Conservation (phyloP, 768 basidiomycete genomes). For the Podaxis mareebaensis region DNA sequence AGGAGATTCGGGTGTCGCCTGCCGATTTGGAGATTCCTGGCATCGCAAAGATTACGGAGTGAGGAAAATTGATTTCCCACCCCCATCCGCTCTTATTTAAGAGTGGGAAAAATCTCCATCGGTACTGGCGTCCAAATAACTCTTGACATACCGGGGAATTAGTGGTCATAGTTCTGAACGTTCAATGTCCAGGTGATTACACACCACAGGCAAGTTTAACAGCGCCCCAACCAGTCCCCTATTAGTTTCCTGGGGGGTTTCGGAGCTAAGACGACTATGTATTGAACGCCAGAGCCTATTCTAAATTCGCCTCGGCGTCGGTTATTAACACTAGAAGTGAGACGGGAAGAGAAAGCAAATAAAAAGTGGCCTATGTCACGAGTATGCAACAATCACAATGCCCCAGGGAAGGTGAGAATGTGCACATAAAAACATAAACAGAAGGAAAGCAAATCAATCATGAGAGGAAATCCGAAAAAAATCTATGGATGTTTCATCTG, state of each 20-base stretch:
- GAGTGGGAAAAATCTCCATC: too few relatives aligned
- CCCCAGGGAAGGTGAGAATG: neutral
- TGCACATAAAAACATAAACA: neutral
- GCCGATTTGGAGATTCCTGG: too few relatives aligned
- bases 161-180: too few relatives aligned
- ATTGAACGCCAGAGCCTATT: neutral
- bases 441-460: neutral
- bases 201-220: too few relatives aligned
- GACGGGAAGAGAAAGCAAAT: neutral
- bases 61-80: too few relatives aligned
- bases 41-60: too few relatives aligned
- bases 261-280: neutral
- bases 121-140: too few relatives aligned
- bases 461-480: neutral
- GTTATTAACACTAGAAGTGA: neutral
- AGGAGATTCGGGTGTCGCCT: too few relatives aligned
- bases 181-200: too few relatives aligned
- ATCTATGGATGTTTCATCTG: neutral
- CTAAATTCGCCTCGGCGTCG: neutral
- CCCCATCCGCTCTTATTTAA: too few relatives aligned
- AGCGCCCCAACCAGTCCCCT: neutral
- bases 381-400: slow-evolving; percentile 9
- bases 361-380: neutral
- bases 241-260: neutral
- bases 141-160: too few relatives aligned